phyloP scores from a whole-genome alignment of 805 yeast genomes.

The Candida cerambycidarum region DNA sequence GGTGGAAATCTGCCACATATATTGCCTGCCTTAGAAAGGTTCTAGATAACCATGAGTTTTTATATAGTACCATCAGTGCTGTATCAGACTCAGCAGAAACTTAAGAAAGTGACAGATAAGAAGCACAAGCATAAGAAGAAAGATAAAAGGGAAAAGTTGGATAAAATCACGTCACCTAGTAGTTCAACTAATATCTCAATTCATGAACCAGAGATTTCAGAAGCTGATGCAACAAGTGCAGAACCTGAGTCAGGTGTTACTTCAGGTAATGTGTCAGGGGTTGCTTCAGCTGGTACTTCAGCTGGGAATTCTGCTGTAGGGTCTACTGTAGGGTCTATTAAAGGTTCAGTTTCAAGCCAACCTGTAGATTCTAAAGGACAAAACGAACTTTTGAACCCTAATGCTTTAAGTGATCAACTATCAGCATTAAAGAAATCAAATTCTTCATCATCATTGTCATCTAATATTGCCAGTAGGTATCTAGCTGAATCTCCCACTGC shows the following conservation, averaged over 20 bases:
- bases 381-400: constrained; percentile 5
- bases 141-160: constrained; percentile 7
- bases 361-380: neutral
- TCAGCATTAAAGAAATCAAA: constrained; percentile 3
- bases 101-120: constrained; percentile 20
- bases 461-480: constrained; percentile 15
- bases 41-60: constrained; percentile 30
- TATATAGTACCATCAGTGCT: constrained; percentile 39
- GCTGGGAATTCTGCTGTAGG: neutral
- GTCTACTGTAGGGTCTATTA: neutral
- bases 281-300: neutral
- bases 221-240: neutral
- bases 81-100: constrained; percentile 42
- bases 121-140: constrained; percentile 17
- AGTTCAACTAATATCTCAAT: constrained; percentile 14
- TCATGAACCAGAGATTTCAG: neutral
- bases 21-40: neutral
- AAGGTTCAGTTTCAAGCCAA: constrained; percentile 1
- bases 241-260: neutral
- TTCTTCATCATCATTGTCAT: constrained; percentile 14
- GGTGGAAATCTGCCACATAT: neutral
- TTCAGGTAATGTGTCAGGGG: neutral
- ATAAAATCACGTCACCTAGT: constrained; percentile 9
- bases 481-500: constrained; percentile 3
- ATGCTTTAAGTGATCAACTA: constrained; percentile 5